phyloP scores from a whole-genome alignment of 768 basidiomycete species.

The Podaxis sp. region DNA sequence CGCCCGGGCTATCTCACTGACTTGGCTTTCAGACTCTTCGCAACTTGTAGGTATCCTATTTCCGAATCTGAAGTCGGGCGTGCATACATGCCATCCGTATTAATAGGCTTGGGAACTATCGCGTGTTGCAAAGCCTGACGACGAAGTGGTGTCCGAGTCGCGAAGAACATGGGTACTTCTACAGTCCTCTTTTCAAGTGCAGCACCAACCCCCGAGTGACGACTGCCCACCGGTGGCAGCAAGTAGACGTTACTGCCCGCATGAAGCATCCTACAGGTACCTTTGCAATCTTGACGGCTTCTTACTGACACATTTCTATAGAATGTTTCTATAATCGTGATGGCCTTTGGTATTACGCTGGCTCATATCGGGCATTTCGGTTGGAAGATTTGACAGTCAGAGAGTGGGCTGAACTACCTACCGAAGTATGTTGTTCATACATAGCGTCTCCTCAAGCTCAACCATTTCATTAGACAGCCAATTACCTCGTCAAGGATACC shows the following conservation, averaged over 20 bases:
- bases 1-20: conserved; percentile 2
- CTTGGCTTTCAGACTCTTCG: conserved; percentile 46
- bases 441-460: conserved; percentile 9
- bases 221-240: conserved; percentile 74
- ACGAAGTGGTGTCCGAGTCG: conserved; percentile 80
- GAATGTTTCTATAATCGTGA: conserved; percentile 85
- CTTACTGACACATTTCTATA: conserved; percentile 24
- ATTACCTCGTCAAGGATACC: conserved; percentile 71
- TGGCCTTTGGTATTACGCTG: conserved; percentile 82
- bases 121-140: conserved; percentile 63
- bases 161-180: conserved; percentile 81
- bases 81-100: not conserved
- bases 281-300: not conserved
- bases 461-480: conserved; percentile 48
- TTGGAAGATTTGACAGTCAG: conserved; percentile 63
- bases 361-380: conserved; percentile 67
- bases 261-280: conserved; percentile 66
- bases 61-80: not conserved
- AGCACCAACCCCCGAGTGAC: conserved; percentile 74
- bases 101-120: conserved; percentile 64
- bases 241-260: conserved; percentile 59
- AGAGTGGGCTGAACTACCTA: conserved; percentile 68
- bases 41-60: conserved; percentile 46
- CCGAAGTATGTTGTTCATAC: conserved; percentile 46
- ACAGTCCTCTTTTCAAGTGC: conserved; percentile 74